These are phyloP conservation scores for Akebia trifoliata DNA, from an alignment of 164 flowering plant species.

Conservation along the genomic window DNA sequence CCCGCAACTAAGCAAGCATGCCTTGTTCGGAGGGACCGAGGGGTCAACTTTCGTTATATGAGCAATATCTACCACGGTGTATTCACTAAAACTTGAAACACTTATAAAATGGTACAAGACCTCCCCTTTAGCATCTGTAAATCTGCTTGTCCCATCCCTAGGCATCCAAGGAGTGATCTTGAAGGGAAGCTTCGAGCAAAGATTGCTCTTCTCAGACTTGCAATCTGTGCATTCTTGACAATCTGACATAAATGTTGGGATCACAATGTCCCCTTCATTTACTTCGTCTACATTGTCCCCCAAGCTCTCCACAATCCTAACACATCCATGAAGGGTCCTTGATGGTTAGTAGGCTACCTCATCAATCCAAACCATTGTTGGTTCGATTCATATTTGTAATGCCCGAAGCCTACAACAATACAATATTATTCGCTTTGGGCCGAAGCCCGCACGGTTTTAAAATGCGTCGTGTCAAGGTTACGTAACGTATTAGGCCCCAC, in stretches of 20 bases:
- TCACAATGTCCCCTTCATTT: conserved; percentile 46
- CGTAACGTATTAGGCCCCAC: too few species aligned
- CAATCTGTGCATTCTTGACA: conserved; percentile 59
- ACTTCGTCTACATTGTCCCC: conserved; percentile 56
- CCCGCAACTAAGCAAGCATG: conserved; percentile 62
- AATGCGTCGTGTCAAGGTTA: too few species aligned
- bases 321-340: too few species aligned
- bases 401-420: too few species aligned
- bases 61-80: conserved; percentile 49
- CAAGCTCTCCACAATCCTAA: conserved; percentile 62
- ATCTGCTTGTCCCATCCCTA: conserved; percentile 43
- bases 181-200: conserved; percentile 26
- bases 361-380: too few species aligned
- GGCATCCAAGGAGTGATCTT: conserved; percentile 22
- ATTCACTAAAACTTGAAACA: conserved; percentile 56
- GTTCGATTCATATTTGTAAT: too few species aligned
- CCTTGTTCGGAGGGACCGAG: conserved; percentile 38
- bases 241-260: conserved; percentile 43
- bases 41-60: conserved; percentile 34
- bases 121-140: conserved; percentile 38
- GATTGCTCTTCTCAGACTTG: conserved; percentile 41
- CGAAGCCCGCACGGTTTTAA: too few species aligned
- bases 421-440: too few species aligned
- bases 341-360: too few species aligned
- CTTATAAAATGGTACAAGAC: conserved; percentile 9